Base-by-base conservation (phyloP, 192 early-diverging fungal species). In the Linnemannia zychae region DNA sequence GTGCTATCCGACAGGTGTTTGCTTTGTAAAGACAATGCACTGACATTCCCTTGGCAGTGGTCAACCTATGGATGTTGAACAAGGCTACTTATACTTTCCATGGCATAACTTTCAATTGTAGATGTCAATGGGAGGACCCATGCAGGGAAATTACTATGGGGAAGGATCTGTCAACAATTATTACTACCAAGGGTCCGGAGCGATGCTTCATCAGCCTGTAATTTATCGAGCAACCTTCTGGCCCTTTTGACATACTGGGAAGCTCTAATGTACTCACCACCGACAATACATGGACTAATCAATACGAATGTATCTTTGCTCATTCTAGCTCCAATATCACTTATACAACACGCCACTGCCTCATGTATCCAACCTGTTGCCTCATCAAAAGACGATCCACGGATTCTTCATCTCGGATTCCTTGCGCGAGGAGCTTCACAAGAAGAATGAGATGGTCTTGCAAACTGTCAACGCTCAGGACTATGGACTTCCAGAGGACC, bases 381-480 rank as follows among this genome's bases (percentile, higher is more conserved):
- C 95, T 28, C 92, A 98, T 77, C 95, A 97, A 89, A 91, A 93
- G 77, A 88, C 95, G 0, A 94, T 95, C 57, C 93, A 96, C 67
- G 84, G 94, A 73, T 97, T 98, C 88, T 97, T 97, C 49, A 93
- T 98, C 71, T 89, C 95, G 28, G 97, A 98, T 72, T 80, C 90
- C 38, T 88, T 98, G 48, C 91, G 97, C 20, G 95, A 98, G 78
- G 92, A 94, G 36, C 88, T 99, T 67, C 91, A 92, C 36, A 82
- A 90, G 57, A 92, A 94, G 73, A 95, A 91, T 67, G 95, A 96
- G 77, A 92, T 91, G 52, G 89, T 88, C 22, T 47, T 89, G 50
- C 84, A 83, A 34, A 82, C 80, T 7, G 88, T 88, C 34, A 88
- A 77, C 52, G 93, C 93, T 7, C 79, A 81, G 63, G 92, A 93